Base-by-base conservation (phyloP, 805 yeast species). In the Suhomyces sp. region DNA sequence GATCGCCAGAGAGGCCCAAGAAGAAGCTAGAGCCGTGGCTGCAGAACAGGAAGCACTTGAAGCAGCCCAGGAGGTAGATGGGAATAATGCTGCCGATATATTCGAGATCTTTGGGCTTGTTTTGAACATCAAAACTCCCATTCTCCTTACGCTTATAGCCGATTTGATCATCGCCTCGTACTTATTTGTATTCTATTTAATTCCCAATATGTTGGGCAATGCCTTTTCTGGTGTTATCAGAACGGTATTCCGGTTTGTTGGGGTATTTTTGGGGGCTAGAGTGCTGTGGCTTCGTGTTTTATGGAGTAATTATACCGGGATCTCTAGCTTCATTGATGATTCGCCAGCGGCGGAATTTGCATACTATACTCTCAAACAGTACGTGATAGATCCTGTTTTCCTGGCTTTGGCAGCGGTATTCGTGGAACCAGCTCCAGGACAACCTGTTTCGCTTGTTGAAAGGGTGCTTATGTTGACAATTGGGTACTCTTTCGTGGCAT, bases 161-260 rank as follows among this genome's bases (percentile, higher is more conserved):
- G 71, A 73, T 51, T 33, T 60, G 9, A 57, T 69, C 17, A 65
- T 72, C 25, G 61, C 73, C 1, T 59, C 68, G 2, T 77, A 76
- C 52, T 59, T 80, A 37, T 65, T 76, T 27, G 43, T 72, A 12
- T 67, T 79, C 0, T 82, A 80, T 57, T 65, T 77, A 15, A 53
- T 80, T 2, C 86, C 87, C 9, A 76, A 80, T n/a, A 58, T 75
- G 43, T 44, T 78, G 3, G 86, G 45, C 4, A 39, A 24, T 17
- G 13, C 50, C 2, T 12, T 47, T 7, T 5, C 46, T 8, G 41
- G 20, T 6, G 10, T 47, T 9, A 3, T 17, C 4, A 19, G 50
- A 40, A 4, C 25, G 20, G 12, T 8, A 6, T 1, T 31, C 19
- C 39, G 12, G 13, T 6, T 37, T 37, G 7, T 37, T 2, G 19